Base-by-base conservation (phyloP, 306 rosid genomes). In the Abrus precatorius region DNA sequence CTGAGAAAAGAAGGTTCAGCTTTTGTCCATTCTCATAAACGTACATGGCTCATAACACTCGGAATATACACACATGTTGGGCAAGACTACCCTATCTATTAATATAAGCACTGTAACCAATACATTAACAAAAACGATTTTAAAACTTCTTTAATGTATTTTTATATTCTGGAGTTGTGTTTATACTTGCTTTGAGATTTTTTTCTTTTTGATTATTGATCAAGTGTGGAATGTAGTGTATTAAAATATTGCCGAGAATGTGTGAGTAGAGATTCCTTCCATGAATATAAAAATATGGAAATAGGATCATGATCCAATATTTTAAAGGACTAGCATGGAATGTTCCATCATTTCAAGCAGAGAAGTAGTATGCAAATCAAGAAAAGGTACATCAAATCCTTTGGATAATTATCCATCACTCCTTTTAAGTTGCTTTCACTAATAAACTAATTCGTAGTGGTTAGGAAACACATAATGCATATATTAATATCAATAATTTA, bases 371-470 rank as follows among this genome's bases (percentile, higher is more conserved):
- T 72, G 85, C 85, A 72, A 85, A 77, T 77, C 74, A 7, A n/a
- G 29, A 69, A 80, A 72, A 82, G 80, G 72, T 62, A 78, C 70
- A 85, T 78, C 84, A 85, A 72, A 85, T 82, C 88, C 70, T 64
- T 73, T 69, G 70, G 53, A 66, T 80, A 38, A 72, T 72, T 65
- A 65, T 78, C 55, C 13, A 34, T 60, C 69, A 32, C 75, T 76
- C 62, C 74, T 76, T 73, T 85, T 69, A 43, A 57, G 44, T 69
- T 77, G 75, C 75, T 73, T 85, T 72, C 74, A 34, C 70, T 60
- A 49, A 81, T 80, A 72, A 66, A 80, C 38, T 56, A 72, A 12
- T 59, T 65, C 27, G 69, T 43, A 65, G 83, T 73, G 62, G 88
- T 65, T 81, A 69, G 72, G 77, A 29, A 79, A 84, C 69, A 67